Evolutionary conservation across 306 rosid species (phyloP), one percentile per base, ranked within the genome.

Genomic region (Biancaea sappan): DNA sequence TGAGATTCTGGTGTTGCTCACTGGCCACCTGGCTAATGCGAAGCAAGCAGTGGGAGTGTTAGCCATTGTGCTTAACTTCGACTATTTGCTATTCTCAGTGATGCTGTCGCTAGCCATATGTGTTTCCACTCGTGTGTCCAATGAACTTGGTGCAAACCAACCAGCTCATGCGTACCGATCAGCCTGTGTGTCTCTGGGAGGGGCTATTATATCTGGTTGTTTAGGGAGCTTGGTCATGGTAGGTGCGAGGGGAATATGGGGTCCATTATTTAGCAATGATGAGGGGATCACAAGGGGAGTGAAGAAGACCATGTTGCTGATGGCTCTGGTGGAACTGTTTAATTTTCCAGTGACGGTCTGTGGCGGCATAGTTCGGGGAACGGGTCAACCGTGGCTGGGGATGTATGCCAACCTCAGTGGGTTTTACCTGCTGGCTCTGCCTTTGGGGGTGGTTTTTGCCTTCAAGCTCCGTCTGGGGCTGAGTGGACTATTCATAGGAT

Each of bases 311-410:
- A 69, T 94, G 95, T n/a, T 80, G 75, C 28, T 91, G 38, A 91
- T 94, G 96, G 91, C 96, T 52, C 10, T 84, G 29, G 87, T 84
- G 47, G 98, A 94, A 75, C 81, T 90, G 26, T 90, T 86, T 38
- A 94, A 94, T 72, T 94, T 85, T 75, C 96, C 98, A 0, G 37
- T 94, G 46, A 86, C 88, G 3, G 93, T 88, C 59, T 85, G 94
- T 66, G 97, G 97, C 28, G 97, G 95, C 50, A 88, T 94, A 69
- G 87, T 88, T 22, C 75, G 97, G 21, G 98, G 97, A 31, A 87
- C 94, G 0, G 95, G 89, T 28, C 40, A 86, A 69, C 98, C 97
- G 2, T 84, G 91, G 91, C 34, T 94, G 29, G 97, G 93, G 0
- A 77, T 90, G 91, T 88, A 82, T 64, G 94, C 96, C 5, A 86